Evolutionary conservation across 148 eudicot species (phyloP), one percentile per base, ranked within the genome.

Genomic region (Fagopyrum tataricum): DNA sequence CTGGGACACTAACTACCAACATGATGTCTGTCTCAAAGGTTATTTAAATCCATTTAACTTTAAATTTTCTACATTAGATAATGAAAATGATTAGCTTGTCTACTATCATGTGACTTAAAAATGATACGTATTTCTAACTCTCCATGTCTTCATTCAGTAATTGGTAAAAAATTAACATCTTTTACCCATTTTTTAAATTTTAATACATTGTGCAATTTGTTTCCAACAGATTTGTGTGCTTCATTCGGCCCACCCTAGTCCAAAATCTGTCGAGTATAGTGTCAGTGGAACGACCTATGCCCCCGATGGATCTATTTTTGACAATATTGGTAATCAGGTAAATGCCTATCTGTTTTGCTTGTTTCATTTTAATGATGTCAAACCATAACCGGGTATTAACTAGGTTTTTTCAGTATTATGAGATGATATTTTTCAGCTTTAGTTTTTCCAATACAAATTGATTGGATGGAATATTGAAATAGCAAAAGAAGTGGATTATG

Each of bases 1-100:
- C 99, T 84, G 99, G 99, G 77, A 95, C 99, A 51, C 84, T 95
- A 81, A 95, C 99, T 24, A 95, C 99, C 14, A 95, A 95, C 80
- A 95, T 95, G 99, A 95, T 95, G 99, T 90, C 99, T 76, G 97
- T 86, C 73, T 87, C 99, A 21, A 95, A 95, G 99, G 99, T 95
- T 20, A 31, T 15, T 14, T 26, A 41, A 26, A 61, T 26, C 37
- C 24, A 13, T 31, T 17, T 4, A 64, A 31, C 1, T 64, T 31
- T 6, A 18, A 64, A 37, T 64, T 39, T 64, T 4, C 15, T 61
- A 0, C 10, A 64, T 20, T 64, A 64, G 7, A 64, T 64, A 64
- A 64, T 37, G 69, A 64, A 64, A 26, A 31, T 64, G 69, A 64
- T 64, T 64, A 39, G 43, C 43, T 39, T 64, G 10, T 37, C 43